These are phyloP conservation scores for Hippophae gyantsensis DNA, from an alignment of 306 rosid genomes.

Conservation along the genomic window DNA sequence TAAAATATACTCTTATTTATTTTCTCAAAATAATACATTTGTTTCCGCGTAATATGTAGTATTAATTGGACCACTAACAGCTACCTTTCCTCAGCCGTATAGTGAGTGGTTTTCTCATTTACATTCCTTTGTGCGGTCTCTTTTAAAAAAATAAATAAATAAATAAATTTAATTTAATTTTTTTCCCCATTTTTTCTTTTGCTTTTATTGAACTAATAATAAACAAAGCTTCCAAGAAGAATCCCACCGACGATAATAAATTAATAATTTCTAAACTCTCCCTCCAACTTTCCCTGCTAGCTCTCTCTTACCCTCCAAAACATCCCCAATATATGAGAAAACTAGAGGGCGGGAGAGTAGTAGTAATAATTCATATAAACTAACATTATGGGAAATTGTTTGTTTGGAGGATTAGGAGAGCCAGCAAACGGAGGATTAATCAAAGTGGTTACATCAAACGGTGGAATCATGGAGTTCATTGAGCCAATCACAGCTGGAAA, in stretches of 20 bases:
- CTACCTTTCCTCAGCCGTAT: neutral
- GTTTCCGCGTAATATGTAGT: neutral
- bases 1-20: neutral
- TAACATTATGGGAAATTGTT: constrained; percentile 53
- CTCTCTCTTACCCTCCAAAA: neutral
- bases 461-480: constrained; percentile 78
- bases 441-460: constrained; percentile 60
- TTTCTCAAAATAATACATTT: neutral
- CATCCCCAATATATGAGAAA: neutral
- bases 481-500: constrained; percentile 44
- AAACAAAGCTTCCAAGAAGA: constrained; percentile 25
- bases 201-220: neutral
- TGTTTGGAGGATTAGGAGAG: constrained; percentile 46
- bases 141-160: no score
- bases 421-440: constrained; percentile 17
- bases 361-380: no score
- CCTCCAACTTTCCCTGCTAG: constrained; percentile 1
- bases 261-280: neutral
- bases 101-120: constrained; percentile 1
- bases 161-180: constrained; percentile 3
- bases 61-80: neutral
- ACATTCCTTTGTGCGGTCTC: constrained; percentile 8
- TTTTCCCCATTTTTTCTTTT: neutral
- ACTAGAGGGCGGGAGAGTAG: neutral
- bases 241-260: constrained; percentile 33